Conservation (phyloP, 768 basidiomycete genomes). For the Guyanaporus albipodus region DNA sequence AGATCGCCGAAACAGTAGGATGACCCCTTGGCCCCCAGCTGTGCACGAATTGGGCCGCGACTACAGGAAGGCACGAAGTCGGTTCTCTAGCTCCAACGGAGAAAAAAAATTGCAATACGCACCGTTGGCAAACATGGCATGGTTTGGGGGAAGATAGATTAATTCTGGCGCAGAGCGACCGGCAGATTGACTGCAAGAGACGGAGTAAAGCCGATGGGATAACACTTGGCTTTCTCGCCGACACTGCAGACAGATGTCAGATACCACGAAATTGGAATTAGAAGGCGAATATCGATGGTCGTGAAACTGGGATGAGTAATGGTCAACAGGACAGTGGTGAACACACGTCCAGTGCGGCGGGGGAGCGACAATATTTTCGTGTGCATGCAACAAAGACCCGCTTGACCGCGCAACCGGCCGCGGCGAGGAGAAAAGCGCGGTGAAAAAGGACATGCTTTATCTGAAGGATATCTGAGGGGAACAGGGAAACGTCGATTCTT, state of each 20-base stretch:
- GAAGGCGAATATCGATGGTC: not conserved
- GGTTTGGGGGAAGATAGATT: constrained; percentile 7
- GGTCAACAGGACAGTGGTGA: not conserved
- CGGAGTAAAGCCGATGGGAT: constrained; percentile 21
- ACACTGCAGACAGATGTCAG: constrained; percentile 20
- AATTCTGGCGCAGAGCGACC: constrained; percentile 16
- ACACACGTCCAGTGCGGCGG: not conserved
- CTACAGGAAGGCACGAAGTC: constrained; percentile 4
- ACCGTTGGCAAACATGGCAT: constrained; percentile 10
- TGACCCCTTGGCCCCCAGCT: constrained; percentile 4
- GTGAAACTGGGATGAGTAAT: not conserved
- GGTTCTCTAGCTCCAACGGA: not conserved
- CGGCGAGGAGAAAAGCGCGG: not conserved
- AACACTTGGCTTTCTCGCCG: constrained; percentile 7
- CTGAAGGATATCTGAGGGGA: not conserved
- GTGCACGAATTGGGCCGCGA: constrained; percentile 6
- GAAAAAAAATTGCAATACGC: not conserved
- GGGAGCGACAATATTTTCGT: not conserved
- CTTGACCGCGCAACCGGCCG: not conserved
- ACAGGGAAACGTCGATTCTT: no score
- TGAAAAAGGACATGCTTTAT: constrained; percentile 5
- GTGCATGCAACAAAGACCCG: no score
- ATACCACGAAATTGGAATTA: not conserved
- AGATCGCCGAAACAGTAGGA: constrained; percentile 17
- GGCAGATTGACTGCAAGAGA: constrained; percentile 6